phyloP scores from a whole-genome alignment of 2,329 filamentous ascomycete species.

The Fusarium sp. region DNA sequence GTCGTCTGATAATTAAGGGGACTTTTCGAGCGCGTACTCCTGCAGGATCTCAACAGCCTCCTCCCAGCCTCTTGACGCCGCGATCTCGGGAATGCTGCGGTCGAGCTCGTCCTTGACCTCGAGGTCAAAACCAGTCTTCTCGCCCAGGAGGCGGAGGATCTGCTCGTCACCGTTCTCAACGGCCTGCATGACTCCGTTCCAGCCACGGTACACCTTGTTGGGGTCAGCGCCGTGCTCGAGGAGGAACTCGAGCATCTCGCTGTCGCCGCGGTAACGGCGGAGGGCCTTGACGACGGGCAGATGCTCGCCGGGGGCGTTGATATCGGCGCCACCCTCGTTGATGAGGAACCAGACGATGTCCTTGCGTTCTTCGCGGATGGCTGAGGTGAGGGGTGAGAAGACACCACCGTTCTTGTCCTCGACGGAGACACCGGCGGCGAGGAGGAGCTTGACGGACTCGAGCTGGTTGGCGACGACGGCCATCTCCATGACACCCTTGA shows the following conservation, averaged over 20 bases:
- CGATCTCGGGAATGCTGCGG: constrained; percentile 69
- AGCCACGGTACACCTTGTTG: constrained; percentile 75
- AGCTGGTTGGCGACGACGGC: constrained; percentile 76
- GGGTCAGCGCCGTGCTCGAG: constrained; percentile 74
- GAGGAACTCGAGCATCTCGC: constrained; percentile 72
- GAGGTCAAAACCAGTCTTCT: constrained; percentile 65
- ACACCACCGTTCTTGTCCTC: constrained; percentile 81
- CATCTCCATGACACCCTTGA: constrained; percentile 76
- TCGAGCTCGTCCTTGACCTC: constrained; percentile 67
- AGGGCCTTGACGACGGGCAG: constrained; percentile 78
- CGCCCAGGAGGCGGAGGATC: constrained; percentile 66
- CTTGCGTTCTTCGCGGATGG: constrained; percentile 72
- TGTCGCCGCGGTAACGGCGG: constrained; percentile 68
- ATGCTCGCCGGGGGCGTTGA: constrained; percentile 77
- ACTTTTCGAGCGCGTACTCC: constrained; percentile 33
- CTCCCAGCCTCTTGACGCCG: constrained; percentile 68
- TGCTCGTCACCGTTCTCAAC: constrained; percentile 72
- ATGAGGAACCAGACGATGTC: constrained; percentile 73
- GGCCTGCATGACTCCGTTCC: constrained; percentile 75
- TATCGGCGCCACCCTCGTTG: constrained; percentile 71
- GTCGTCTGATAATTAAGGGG: constrained; percentile 12
- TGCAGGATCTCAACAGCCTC: constrained; percentile 65
- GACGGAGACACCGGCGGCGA: constrained; percentile 74
- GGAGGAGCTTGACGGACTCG: constrained; percentile 74
- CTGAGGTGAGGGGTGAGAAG: constrained; percentile 77